These are phyloP conservation scores for Rhipidocladum racemiflorum DNA, from an alignment of 176 grass and related monocot species.

Conservation along the genomic window DNA sequence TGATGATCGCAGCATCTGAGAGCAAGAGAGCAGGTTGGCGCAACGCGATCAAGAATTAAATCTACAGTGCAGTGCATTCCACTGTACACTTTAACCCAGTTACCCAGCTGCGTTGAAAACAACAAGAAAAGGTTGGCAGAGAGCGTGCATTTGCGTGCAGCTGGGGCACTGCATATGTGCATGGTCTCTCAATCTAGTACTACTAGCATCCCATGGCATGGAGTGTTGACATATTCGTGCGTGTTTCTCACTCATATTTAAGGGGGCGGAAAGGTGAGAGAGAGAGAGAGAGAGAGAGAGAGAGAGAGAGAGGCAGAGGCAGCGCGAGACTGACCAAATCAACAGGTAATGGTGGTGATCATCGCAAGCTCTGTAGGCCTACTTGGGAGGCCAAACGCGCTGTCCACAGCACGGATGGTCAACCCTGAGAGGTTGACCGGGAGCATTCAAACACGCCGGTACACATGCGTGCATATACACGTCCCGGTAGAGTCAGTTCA, in stretches of 20 bases:
- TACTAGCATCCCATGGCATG: neutral
- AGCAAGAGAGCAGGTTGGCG: no score
- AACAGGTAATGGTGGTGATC: constrained; percentile 60
- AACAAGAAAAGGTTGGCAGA: neutral
- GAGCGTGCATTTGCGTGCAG: neutral
- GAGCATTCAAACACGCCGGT: neutral
- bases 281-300: neutral
- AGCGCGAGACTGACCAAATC: constrained; percentile 27
- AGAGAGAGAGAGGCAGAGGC: neutral
- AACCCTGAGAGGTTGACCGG: constrained; percentile 38
- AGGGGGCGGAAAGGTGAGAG: constrained; percentile 12
- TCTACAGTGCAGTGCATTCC: neutral
- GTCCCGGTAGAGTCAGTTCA: neutral
- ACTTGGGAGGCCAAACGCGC: constrained; percentile 17
- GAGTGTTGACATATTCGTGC: no score
- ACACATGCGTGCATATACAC: neutral
- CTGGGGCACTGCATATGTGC: neutral
- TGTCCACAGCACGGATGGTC: constrained; percentile 16
- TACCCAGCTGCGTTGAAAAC: neutral
- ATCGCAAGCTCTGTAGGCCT: constrained; percentile 40
- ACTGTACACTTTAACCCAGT: neutral
- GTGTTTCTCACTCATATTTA: constrained; percentile 32
- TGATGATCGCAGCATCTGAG: no score
- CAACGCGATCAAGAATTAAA: no score
- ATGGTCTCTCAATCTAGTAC: neutral